These are phyloP conservation scores for Phytopythium helicoides DNA, from an alignment of 352 stramenopile genomes.

Conservation along the genomic window DNA sequence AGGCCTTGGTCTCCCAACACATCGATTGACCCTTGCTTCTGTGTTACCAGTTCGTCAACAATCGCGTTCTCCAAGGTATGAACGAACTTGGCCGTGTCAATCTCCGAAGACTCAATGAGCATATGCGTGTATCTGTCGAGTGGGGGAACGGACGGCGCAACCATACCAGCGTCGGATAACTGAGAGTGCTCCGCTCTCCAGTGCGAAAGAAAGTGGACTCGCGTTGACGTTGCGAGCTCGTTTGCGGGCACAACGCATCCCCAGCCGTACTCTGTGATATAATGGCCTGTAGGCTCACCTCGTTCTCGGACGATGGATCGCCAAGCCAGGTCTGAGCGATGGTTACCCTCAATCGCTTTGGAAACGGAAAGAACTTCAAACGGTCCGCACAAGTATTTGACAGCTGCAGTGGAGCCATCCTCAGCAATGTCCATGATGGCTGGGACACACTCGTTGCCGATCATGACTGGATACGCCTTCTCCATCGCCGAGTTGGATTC, in stretches of 20 bases:
- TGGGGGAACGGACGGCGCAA: neutral
- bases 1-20: too few species aligned
- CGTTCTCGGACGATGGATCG: too few species aligned
- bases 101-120: neutral
- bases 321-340: too few species aligned
- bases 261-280: too few species aligned
- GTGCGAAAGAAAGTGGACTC: too few species aligned
- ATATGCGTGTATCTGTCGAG: neutral
- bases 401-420: neutral
- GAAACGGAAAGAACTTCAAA: neutral
- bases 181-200: too few species aligned
- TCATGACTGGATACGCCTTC: neutral
- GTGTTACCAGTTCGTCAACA: neutral
- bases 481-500: neutral
- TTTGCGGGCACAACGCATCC: too few species aligned
- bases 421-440: neutral
- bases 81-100: neutral
- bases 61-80: constrained; percentile 3
- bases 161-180: too few species aligned
- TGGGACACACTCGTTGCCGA: neutral
- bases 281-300: too few species aligned
- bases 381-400: neutral
- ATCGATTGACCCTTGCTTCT: too few species aligned
- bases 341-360: neutral
- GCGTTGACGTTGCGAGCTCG: too few species aligned